A percentile compares a stretch with the other conserved stretches of the same genome.
Evolutionary conservation across 2,329 filamentous ascomycete genomes (phyloP).

Genomic region (Daldinia eschscholtzii): DNA sequence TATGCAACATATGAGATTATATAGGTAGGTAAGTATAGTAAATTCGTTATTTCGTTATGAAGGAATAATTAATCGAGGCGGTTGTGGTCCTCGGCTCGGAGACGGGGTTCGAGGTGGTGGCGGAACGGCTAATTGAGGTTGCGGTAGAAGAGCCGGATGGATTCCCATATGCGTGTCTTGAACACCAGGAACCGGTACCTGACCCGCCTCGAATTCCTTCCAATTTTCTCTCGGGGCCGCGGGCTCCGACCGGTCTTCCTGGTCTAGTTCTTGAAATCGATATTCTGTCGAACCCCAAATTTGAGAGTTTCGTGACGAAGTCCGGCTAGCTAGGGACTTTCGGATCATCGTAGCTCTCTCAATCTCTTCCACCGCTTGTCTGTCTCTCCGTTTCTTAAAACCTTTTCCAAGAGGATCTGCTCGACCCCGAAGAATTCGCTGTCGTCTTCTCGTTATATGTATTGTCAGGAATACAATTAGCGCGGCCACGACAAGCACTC

Average conservation of each 20-base stretch:
- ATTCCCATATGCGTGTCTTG: slow-evolving; percentile 36
- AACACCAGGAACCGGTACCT: slow-evolving; percentile 46
- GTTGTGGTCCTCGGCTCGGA: slow-evolving; percentile 30
- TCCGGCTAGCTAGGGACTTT: slow-evolving; percentile 51
- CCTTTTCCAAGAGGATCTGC: slow-evolving; percentile 11
- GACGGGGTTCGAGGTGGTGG: slow-evolving; percentile 40
- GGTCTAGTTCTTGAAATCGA: slow-evolving; percentile 32
- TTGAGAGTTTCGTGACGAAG: slow-evolving; percentile 37
- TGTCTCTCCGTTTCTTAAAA: slow-evolving; percentile 38
- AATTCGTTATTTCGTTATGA: slow-evolving; percentile 8
- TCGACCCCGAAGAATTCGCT: slow-evolving; percentile 15
- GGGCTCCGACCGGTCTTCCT: slow-evolving; percentile 37
- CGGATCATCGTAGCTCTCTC: slow-evolving; percentile 51
- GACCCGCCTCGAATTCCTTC: slow-evolving; percentile 57
- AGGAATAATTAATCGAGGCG: slow-evolving; percentile 32
- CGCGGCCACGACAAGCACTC: slow-evolving; percentile 39
- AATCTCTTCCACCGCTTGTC: slow-evolving; percentile 45
- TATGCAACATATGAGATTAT: not conserved
- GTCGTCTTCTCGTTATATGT: slow-evolving; percentile 41
- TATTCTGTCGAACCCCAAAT: slow-evolving; percentile 29
- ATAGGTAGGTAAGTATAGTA: not conserved
- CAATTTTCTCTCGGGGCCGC: slow-evolving; percentile 51
- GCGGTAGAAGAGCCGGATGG: slow-evolving; percentile 48
- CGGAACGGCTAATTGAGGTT: slow-evolving; percentile 40
- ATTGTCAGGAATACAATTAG: slow-evolving; percentile 42